Evolutionary conservation across 805 yeast species (phyloP).

Genomic region (Candida namnaoensis): DNA sequence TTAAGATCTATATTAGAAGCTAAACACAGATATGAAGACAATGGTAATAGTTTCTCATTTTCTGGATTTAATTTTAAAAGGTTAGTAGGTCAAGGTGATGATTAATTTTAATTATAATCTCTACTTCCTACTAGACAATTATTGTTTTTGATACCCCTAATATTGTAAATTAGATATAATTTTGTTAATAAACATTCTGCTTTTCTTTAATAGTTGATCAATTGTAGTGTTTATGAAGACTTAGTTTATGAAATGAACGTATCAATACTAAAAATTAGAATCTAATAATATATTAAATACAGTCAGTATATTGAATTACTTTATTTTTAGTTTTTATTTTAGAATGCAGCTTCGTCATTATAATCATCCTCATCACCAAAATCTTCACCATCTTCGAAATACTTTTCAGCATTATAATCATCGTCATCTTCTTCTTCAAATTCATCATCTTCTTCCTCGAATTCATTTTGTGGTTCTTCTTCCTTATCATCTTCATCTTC

Average conservation of each 20-base stretch:
- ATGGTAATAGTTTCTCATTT: slow-evolving; percentile 16
- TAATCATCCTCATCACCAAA: slow-evolving; percentile 39
- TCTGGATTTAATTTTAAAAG: not conserved
- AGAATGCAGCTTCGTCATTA: slow-evolving; percentile 57
- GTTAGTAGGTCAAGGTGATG: not conserved
- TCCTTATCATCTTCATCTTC: slow-evolving; percentile 38
- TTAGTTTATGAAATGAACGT: no score
- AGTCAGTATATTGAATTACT: no score
- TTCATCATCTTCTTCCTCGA: slow-evolving; percentile 47
- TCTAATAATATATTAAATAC: no score
- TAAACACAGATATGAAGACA: slow-evolving; percentile 28
- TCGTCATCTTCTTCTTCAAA: slow-evolving; percentile 50
- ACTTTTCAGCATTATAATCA: slow-evolving; percentile 55
- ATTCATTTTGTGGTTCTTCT: slow-evolving; percentile 24
- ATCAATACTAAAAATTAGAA: no score
- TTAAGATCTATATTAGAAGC: slow-evolving; percentile 29
- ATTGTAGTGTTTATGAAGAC: no score
- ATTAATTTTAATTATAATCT: no score
- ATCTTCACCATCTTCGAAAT: slow-evolving; percentile 53
- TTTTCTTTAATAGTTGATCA: no score
- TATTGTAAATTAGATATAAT: no score
- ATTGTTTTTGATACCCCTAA: no score
- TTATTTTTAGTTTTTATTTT: not conserved
- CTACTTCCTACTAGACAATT: no score
- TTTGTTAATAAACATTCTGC: no score